These are phyloP conservation scores for Myxozyma neotropica DNA, from an alignment of 805 yeast genomes.

Conservation along the genomic window DNA sequence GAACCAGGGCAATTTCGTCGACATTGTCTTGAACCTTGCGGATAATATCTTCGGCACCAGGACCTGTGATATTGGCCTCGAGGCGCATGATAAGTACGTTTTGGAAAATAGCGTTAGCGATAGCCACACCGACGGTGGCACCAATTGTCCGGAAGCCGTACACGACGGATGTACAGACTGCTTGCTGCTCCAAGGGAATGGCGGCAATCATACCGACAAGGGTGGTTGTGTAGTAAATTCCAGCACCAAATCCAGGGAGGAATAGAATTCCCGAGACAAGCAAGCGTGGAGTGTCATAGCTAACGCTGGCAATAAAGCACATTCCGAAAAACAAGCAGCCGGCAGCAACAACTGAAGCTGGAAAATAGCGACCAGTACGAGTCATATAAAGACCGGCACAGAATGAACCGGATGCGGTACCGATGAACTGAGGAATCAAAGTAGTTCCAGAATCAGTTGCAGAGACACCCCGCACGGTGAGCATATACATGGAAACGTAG, in stretches of 20 bases:
- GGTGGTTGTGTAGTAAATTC: slow-evolving; percentile 68
- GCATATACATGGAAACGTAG: slow-evolving; percentile 70
- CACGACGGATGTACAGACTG: slow-evolving; percentile 84
- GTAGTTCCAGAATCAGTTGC: slow-evolving; percentile 62
- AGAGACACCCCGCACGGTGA: slow-evolving; percentile 55
- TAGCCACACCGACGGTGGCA: slow-evolving; percentile 74
- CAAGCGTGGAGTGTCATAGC: slow-evolving; percentile 32
- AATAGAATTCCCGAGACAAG: slow-evolving; percentile 49
- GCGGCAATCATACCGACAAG: slow-evolving; percentile 75
- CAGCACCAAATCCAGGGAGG: slow-evolving; percentile 63
- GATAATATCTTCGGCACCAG: slow-evolving; percentile 30
- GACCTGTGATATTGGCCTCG: slow-evolving; percentile 28
- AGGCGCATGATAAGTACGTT: slow-evolving; percentile 42
- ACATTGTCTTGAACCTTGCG: slow-evolving; percentile 26
- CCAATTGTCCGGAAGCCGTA: slow-evolving; percentile 87
- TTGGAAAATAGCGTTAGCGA: slow-evolving; percentile 60
- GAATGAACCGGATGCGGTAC: slow-evolving; percentile 67
- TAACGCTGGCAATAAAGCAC: slow-evolving; percentile 40
- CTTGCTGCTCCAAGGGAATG: slow-evolving; percentile 68
- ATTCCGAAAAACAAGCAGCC: slow-evolving; percentile 53
- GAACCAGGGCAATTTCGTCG: slow-evolving; percentile 23
- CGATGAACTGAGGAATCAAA: slow-evolving; percentile 57
- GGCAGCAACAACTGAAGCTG: slow-evolving; percentile 50
- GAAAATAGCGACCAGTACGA: slow-evolving; percentile 64
- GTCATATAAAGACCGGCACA: slow-evolving; percentile 68